Conservation (phyloP, 2,329 filamentous ascomycete species). For the Anthostomella pinea region DNA sequence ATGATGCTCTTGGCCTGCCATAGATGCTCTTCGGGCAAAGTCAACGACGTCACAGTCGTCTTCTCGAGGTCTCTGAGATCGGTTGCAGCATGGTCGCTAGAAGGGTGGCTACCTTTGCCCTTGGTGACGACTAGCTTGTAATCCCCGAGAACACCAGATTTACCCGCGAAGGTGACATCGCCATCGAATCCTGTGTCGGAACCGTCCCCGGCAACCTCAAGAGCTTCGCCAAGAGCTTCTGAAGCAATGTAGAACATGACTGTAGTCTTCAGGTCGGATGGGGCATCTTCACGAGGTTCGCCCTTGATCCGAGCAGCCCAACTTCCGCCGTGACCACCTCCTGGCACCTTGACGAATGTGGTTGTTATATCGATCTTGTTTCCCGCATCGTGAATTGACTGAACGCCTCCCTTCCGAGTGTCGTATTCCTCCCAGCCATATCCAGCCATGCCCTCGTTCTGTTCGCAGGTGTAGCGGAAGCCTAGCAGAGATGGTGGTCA, state of each 20-base stretch:
- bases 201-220: conserved; percentile 57
- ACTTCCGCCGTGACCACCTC: conserved; percentile 79
- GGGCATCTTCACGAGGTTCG: conserved; percentile 66
- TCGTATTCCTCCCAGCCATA: conserved; percentile 99
- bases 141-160: conserved; percentile 68
- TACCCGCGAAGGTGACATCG: conserved; percentile 69
- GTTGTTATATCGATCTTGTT: conserved; percentile 91
- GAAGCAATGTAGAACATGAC: conserved; percentile 79
- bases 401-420: conserved; percentile 77
- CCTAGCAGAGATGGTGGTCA: conserved; percentile 46
- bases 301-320: conserved; percentile 92
- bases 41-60: conserved; percentile 72
- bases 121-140: conserved; percentile 77
- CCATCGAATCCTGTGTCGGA: conserved; percentile 48
- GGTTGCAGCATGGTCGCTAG: conserved; percentile 64
- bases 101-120: conserved; percentile 60
- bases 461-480: conserved; percentile 92
- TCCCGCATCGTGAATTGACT: conserved; percentile 85
- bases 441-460: conserved; percentile 87
- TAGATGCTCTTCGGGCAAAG: conserved; percentile 63
- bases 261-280: conserved; percentile 67
- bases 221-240: conserved; percentile 65
- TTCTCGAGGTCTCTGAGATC: conserved; percentile 69
- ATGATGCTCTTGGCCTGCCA: conserved; percentile 77
- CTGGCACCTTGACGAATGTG: conserved; percentile 89